Base-by-base conservation (phyloP, 2,329 filamentous ascomycete species). In the Colletotrichum somersetense region DNA sequence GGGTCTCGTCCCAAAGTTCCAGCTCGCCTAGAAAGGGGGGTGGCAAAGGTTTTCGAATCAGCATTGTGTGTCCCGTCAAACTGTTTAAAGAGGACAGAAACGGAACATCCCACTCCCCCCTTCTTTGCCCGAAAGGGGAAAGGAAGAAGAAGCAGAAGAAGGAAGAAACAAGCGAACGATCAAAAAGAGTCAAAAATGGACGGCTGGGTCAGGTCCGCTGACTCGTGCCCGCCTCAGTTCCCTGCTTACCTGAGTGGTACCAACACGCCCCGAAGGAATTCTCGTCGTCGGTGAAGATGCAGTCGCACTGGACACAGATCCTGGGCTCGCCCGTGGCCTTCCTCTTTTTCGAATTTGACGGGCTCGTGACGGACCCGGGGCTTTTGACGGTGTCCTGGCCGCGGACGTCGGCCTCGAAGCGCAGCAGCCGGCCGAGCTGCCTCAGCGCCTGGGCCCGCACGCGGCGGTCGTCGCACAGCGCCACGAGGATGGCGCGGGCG, bases 221-320 rank as follows among this genome's bases (percentile, higher is more conserved):
- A 53, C 50, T 30, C 50, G 26, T 30, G 50, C 12, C 50, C 50
- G 23, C 20, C 53, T 30, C 20, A n/a, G 33, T 42, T 30, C 44
- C 10, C n/a, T 42, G 62, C 71, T 74, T 40, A 74, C 73, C 73
- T 10, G 71, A 33, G 16, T 74, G 73, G 38, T 74, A 74, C 67
- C 59, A 63, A 30, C 73, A 74, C 18, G 59, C 58, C 16, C 67
- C 73, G 33, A 68, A 66, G 6, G 33, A 20, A 61, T 74, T 74
- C 23, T 74, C 67, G 8, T 74, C 64, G 30, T 73, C 71, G 33
- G 68, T 67, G 46, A 74, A 74, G 57, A 74, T 72, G 61, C 57
- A 62, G 53, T 74, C 72, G 57, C 73, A 74, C 57, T 74, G 73
- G 38, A 71, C 64, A 40, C 73, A 74, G 6, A 74, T 74, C 30